phyloP scores from a whole-genome alignment of 176 grass and related monocot genomes.

The Chrysopogon serrulatus region DNA sequence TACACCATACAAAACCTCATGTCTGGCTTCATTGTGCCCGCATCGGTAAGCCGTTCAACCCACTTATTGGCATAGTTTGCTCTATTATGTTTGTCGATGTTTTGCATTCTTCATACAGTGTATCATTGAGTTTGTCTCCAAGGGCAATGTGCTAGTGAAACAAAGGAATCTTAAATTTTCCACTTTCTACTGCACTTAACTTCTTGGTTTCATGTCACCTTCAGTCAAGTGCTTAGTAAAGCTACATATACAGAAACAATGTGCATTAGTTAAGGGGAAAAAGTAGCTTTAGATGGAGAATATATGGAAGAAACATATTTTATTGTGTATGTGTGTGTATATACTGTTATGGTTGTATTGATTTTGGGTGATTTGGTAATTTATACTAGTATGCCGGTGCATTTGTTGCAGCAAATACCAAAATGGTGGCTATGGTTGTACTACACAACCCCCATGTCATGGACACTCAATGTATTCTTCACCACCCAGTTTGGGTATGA shows the following conservation, averaged over 20 bases:
- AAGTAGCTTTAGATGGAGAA: too few species aligned
- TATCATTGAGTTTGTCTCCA: neutral
- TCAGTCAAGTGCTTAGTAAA: neutral
- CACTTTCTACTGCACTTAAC: neutral
- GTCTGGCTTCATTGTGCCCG: constrained; percentile 60
- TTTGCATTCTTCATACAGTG: neutral
- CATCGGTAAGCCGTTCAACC: constrained; percentile 38
- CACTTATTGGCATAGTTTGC: neutral
- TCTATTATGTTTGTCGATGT: neutral
- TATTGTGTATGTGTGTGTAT: neutral
- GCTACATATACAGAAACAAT: neutral
- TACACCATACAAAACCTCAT: constrained; percentile 54
- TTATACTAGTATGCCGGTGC: neutral
- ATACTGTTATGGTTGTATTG: neutral
- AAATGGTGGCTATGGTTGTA: constrained; percentile 85
- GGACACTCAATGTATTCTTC: constrained; percentile 54
- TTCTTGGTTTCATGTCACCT: neutral
- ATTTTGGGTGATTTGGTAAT: neutral
- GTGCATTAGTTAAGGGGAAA: too few species aligned
- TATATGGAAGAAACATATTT: too few species aligned
- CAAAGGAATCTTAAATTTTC: neutral
- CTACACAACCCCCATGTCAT: constrained; percentile 41
- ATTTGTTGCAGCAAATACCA: constrained; percentile 59
- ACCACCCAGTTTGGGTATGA: constrained; percentile 63
- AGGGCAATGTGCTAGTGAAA: neutral